Evolutionary conservation across 345 rosid species (phyloP).

Genomic region (Ailanthus altissimus): DNA sequence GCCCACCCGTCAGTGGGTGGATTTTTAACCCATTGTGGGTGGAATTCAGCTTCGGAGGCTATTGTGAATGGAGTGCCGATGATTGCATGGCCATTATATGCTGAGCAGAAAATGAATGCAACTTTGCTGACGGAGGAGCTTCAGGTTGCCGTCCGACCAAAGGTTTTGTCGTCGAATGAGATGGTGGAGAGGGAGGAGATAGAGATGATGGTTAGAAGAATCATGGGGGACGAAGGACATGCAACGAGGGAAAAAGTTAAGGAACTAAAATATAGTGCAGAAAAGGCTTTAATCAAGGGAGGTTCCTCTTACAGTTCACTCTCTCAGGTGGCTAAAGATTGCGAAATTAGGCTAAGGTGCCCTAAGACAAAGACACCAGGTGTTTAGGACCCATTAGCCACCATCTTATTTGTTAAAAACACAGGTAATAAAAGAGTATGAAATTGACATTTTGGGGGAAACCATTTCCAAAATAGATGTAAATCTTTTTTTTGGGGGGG

Average conservation of each 20-base stretch:
- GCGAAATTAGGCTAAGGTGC: neutral
- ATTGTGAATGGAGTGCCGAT: constrained; percentile 55
- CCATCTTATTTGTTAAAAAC: no score
- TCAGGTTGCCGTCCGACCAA: constrained; percentile 22
- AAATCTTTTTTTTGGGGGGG: no score
- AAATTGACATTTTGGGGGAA: no score
- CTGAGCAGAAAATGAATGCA: constrained; percentile 70
- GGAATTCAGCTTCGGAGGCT: constrained; percentile 62
- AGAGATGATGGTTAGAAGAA: no score
- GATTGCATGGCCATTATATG: constrained; percentile 70
- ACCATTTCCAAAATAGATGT: no score
- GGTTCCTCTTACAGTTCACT: neutral
- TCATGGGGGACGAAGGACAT: no score
- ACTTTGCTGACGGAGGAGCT: constrained; percentile 32
- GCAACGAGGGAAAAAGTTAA: neutral
- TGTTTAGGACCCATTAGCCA: no score
- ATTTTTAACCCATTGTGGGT: constrained; percentile 70
- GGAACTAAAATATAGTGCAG: neutral
- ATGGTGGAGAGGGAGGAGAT: constrained; percentile 24
- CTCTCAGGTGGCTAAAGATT: neutral
- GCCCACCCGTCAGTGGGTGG: constrained; percentile 59
- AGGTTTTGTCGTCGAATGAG: constrained; percentile 15
- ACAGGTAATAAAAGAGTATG: no score
- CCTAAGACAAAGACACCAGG: neutral
- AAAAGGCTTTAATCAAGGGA: neutral